A percentile compares a stretch with the other conserved stretches of the same genome.
Evolutionary conservation across 768 basidiomycete genomes (phyloP).

Genomic region (Kwoniella botswanensis): DNA sequence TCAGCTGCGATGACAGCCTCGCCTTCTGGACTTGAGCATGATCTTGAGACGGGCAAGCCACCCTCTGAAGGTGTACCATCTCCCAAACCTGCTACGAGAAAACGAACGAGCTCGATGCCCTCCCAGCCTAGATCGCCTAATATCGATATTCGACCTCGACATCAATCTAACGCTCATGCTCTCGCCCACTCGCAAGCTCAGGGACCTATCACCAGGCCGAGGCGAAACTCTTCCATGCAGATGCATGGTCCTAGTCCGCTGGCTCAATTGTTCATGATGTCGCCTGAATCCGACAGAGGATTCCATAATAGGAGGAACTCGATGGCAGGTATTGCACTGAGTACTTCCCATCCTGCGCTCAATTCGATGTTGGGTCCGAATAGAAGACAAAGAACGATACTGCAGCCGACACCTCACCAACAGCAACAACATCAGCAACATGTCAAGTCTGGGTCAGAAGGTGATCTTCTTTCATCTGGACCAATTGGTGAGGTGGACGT

Average conservation of each 20-base stretch:
- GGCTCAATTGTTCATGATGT: conserved; percentile 51
- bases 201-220: conserved; percentile 23
- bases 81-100: not conserved
- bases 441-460: conserved; percentile 3
- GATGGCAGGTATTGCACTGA: conserved; percentile 23
- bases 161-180: not conserved
- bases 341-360: conserved; percentile 25
- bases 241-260: conserved; percentile 55
- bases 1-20: conserved; percentile 23
- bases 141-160: conserved; percentile 12
- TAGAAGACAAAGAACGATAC: conserved; percentile 1
- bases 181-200: conserved; percentile 7
- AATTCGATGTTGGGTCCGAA: conserved; percentile 21
- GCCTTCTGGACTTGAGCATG: conserved; percentile 20
- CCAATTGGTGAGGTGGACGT: not conserved
- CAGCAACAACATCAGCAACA: not conserved
- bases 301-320: conserved; percentile 23
- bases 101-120: conserved; percentile 11
- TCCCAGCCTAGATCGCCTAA: conserved; percentile 12
- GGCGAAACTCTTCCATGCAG: conserved; percentile 49
- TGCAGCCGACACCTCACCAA: not conserved
- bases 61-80: conserved; percentile 7
- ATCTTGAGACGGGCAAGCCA: not conserved
- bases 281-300: conserved; percentile 15
- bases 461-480: not conserved